Conservation (phyloP, 1,284 basidiomycete genomes). For the Pseudozyma thailandica region DNA sequence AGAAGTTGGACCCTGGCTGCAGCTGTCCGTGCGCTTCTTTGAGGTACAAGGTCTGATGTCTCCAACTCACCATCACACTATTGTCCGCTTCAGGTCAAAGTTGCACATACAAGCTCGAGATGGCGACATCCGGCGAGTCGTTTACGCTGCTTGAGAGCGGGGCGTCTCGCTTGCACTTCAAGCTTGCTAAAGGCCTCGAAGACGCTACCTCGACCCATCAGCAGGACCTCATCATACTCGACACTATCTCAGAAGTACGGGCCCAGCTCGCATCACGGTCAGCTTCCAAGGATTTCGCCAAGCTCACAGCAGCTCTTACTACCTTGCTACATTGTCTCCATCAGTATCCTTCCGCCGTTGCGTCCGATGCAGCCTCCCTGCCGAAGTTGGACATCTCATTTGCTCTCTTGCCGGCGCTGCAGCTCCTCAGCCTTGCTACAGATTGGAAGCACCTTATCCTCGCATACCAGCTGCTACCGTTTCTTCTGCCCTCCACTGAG, state of each 20-base stretch:
- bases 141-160: conserved; percentile 53
- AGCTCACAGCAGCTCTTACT: conserved; percentile 22
- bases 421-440: conserved; percentile 34
- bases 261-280: conserved; percentile 18
- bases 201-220: conserved; percentile 7
- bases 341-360: conserved; percentile 21
- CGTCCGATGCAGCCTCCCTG: background rate
- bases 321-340: conserved; percentile 43
- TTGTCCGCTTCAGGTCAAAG: background rate
- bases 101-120: background rate
- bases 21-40: background rate
- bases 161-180: conserved; percentile 49
- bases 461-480: conserved; percentile 36
- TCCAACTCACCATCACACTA: background rate
- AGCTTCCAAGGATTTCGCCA: conserved; percentile 11
- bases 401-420: conserved; percentile 44
- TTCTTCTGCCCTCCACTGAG: conserved; percentile 2
- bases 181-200: conserved; percentile 46
- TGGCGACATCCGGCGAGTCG: conserved; percentile 16
- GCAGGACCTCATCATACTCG: conserved; percentile 24
- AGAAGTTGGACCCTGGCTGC: background rate
- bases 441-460: conserved; percentile 36
- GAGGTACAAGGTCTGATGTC: background rate
- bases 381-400: conserved; percentile 23
- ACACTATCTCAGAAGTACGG: conserved; percentile 19